phyloP scores from a whole-genome alignment of 225 moss, liverwort and hornwort species.

The Physcomitrium patens region DNA sequence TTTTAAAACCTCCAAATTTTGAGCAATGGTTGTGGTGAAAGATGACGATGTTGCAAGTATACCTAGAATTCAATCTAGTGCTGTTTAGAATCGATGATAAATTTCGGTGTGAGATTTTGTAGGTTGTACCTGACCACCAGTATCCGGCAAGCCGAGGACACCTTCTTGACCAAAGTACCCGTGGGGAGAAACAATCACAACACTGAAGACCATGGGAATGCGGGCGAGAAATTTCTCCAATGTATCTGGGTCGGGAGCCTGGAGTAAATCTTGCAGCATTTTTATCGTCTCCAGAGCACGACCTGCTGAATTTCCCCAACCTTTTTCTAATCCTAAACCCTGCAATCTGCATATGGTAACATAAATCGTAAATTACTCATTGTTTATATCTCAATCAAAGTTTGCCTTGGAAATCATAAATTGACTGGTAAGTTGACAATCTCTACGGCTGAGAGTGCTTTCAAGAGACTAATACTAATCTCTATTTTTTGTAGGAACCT shows the following conservation, averaged over 20 bases:
- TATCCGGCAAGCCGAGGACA: conserved; percentile 78
- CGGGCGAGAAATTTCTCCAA: conserved; percentile 67
- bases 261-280: conserved; percentile 63
- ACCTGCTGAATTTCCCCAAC: conserved; percentile 75
- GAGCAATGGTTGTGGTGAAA: too few species aligned
- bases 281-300: conserved; percentile 60
- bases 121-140: conserved; percentile 70
- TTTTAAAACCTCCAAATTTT: too few species aligned
- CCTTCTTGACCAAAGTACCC: conserved; percentile 81
- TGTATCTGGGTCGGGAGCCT: conserved; percentile 70
- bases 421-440: too few species aligned
- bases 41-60: neutral
- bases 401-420: too few species aligned
- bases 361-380: too few species aligned
- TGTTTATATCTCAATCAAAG: too few species aligned
- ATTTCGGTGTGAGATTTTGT: neutral
- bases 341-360: conserved; percentile 46
- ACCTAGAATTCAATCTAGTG: neutral
- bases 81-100: neutral
- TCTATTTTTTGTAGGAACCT: neutral
- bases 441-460: too few species aligned
- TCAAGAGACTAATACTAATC: too few species aligned
- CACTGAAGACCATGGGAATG: conserved; percentile 72
- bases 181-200: conserved; percentile 75
- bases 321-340: conserved; percentile 68